phyloP scores from a whole-genome alignment of 768 basidiomycete genomes.

The Boletus rubroflammeus region DNA sequence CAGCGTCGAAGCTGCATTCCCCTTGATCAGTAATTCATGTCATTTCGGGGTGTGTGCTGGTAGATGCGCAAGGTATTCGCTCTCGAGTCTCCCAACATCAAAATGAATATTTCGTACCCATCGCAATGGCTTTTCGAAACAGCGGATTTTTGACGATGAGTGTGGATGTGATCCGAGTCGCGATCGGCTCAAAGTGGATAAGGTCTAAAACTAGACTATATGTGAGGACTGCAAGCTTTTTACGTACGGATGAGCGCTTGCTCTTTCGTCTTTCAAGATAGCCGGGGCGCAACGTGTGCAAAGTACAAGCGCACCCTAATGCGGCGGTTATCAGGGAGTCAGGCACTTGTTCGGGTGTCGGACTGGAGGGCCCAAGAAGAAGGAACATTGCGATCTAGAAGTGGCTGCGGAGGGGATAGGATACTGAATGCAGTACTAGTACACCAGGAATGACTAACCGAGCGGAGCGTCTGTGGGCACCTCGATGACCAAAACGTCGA shows the following conservation, averaged over 20 bases:
- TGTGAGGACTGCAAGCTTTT: background rate
- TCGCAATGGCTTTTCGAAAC: background rate
- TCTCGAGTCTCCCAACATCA: too few species aligned
- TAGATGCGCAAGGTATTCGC: background rate
- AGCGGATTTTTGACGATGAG: background rate
- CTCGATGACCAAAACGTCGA: conserved; percentile 2
- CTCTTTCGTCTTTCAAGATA: background rate
- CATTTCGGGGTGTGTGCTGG: background rate
- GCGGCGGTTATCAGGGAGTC: background rate
- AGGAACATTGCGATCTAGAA: background rate
- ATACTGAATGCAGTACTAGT: background rate
- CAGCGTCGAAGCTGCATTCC: background rate
- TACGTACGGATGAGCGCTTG: conserved; percentile 8
- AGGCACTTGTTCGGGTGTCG: background rate
- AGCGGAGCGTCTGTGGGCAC: conserved; percentile 4
- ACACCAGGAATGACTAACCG: conserved; percentile 1
- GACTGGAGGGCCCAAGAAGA: background rate
- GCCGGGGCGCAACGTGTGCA: background rate
- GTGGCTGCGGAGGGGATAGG: background rate
- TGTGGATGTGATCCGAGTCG: conserved; percentile 3
- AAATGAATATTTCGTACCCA: background rate
- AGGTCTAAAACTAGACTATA: background rate
- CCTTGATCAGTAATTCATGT: background rate
- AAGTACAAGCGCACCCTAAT: background rate
- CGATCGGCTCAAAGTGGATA: background rate